Conservation (phyloP, 2,329 filamentous ascomycete species). For the Epichloe sp. region DNA sequence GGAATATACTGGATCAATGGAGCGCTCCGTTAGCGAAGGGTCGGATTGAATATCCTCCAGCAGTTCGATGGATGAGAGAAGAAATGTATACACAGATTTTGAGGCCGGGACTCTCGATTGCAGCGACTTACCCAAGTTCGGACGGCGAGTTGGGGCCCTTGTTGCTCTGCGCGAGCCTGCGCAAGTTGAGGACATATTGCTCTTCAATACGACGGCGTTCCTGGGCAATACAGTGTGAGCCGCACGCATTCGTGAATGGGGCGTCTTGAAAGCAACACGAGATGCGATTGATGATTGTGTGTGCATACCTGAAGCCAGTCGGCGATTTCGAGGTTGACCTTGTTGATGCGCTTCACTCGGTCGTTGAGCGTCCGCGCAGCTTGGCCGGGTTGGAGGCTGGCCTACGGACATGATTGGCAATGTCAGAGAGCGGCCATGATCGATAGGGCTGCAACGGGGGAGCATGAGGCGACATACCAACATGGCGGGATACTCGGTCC, state of each 20-base stretch:
- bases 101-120: not conserved
- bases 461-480: slow-evolving; percentile 51
- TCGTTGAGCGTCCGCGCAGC: slow-evolving; percentile 74
- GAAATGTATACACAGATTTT: not conserved
- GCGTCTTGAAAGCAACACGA: not conserved
- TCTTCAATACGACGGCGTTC: slow-evolving; percentile 90
- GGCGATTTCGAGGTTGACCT: slow-evolving; percentile 79
- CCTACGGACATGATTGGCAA: slow-evolving; percentile 34
- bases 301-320: slow-evolving; percentile 83
- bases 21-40: slow-evolving; percentile 5
- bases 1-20: slow-evolving; percentile 56
- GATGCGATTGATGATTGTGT: not conserved
- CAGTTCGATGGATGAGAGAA: not conserved
- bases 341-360: slow-evolving; percentile 74
- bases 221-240: slow-evolving; percentile 29
- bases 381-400: slow-evolving; percentile 65
- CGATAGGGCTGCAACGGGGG: not conserved
- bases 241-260: not conserved
- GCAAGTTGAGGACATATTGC: slow-evolving; percentile 68
- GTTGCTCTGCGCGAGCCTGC: slow-evolving; percentile 64
- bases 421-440: not conserved
- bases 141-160: slow-evolving; percentile 61
- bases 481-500: slow-evolving; percentile 86
- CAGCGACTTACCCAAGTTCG: slow-evolving; percentile 67
- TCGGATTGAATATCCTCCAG: not conserved